These are phyloP conservation scores for Penicillium simplicissimum DNA, from an alignment of 495 filamentous ascomycete genomes.

Conservation along the genomic window DNA sequence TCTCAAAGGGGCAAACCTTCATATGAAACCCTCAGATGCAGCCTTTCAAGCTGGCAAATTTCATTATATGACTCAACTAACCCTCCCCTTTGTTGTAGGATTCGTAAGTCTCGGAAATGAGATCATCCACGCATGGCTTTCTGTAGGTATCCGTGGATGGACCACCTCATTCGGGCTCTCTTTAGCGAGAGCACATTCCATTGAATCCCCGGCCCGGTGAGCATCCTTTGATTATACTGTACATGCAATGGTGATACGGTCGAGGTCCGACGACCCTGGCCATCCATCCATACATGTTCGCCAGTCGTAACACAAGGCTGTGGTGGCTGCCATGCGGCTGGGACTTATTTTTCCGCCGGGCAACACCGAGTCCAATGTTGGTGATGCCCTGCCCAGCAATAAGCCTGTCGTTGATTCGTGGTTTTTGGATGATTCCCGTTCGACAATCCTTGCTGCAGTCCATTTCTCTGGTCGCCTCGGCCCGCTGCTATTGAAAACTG, in stretches of 20 bases:
- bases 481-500: constrained; percentile 9
- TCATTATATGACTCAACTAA: not conserved
- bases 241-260: not conserved
- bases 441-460: constrained; percentile 14
- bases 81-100: not conserved
- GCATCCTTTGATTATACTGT: not conserved
- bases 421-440: constrained; percentile 4
- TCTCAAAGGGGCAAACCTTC: constrained; percentile 2
- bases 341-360: constrained; percentile 22
- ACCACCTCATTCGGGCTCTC: constrained; percentile 11
- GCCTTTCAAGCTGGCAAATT: constrained; percentile 12
- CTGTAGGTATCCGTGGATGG: constrained; percentile 33
- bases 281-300: not conserved
- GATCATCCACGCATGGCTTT: constrained; percentile 21
- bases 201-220: not conserved
- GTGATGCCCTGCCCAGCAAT: constrained; percentile 14
- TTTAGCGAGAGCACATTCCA: not conserved
- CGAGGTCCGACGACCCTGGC: not conserved
- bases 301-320: constrained; percentile 19
- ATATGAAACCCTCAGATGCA: constrained; percentile 7
- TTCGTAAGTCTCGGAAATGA: constrained; percentile 20
- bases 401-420: constrained; percentile 18
- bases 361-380: constrained; percentile 14
- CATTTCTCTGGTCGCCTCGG: not conserved
- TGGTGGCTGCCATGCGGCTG: constrained; percentile 31